phyloP scores from a whole-genome alignment of 306 rosid genomes.

The cucumber (Cucumis sativus) region Cucumber_9930_V3 NC_026659.2:4503001-4503500 shows the following conservation, averaged over 20 bases:
- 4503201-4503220: neutral
- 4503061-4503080: neutral
- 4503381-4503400: neutral
- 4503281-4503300: too few species aligned
- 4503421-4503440: neutral
- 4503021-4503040: neutral
- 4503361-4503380: neutral
- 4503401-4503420: neutral
- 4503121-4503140: neutral
- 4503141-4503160: neutral
- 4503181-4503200: neutral
- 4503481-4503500: neutral
- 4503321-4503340: too few species aligned
- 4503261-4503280: neutral
- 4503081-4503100: neutral
- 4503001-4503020: neutral
- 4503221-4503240: neutral
- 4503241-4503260: neutral
- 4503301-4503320: neutral
- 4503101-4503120: neutral
- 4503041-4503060: neutral
- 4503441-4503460: neutral
- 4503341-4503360: too few species aligned
- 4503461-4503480: neutral
- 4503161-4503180: neutral